Base-by-base conservation (phyloP, 2,329 filamentous ascomycete species). In the Exophiala alcalophila region DNA sequence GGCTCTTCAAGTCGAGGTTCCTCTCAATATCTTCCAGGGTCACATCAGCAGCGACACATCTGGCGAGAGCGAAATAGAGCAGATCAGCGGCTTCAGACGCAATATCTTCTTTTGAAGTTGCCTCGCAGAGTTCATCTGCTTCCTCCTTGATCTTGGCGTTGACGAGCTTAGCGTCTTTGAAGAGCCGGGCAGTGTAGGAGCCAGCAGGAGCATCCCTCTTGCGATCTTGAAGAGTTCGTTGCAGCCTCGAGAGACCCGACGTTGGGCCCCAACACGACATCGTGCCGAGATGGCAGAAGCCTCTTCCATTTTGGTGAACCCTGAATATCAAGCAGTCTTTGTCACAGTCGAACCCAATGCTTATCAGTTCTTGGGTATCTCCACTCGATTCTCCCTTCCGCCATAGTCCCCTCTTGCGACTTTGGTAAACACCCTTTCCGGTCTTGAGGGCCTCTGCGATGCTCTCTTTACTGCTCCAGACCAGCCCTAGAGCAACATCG, bases 101-200 rank as follows among this genome's bases (percentile, higher is more conserved):
- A 50, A 95, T 78, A 10, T 97, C 86, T 50, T 90, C 76, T 48
- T 86, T 84, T 0, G 81, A 83, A 54, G 81, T 81, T 11, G 92
- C 91, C 52, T 92, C 81, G 60, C 91, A 96, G 28, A 98, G 76
- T 69, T 98, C 92, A 60, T 94, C 86, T 0, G 92, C 92, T 65
- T 98, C 92, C 66, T 98, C 92, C 81, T 97, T 94, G 42, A 98
- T 96, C 74, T 98, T 98, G 3, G 92, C 92, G 29, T 86, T 78
- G 40, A 96, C 69, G 41, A 98, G 76, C 64, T 94, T 90, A 56
- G 87, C 80, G 52, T 98, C 92, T 12, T 84, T 90, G 72, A 97
- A 98, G 1, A 98, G 72, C 23, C 91, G 77, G 12, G 89, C 87
- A 4, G 92, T 98, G 65, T 98, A 98, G 9, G 92, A 98, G 1